A percentile compares a stretch with the other conserved stretches of the same genome.
Evolutionary conservation across 352 stramenopile species (phyloP).

Genomic region (Pythium dissotocum): DNA sequence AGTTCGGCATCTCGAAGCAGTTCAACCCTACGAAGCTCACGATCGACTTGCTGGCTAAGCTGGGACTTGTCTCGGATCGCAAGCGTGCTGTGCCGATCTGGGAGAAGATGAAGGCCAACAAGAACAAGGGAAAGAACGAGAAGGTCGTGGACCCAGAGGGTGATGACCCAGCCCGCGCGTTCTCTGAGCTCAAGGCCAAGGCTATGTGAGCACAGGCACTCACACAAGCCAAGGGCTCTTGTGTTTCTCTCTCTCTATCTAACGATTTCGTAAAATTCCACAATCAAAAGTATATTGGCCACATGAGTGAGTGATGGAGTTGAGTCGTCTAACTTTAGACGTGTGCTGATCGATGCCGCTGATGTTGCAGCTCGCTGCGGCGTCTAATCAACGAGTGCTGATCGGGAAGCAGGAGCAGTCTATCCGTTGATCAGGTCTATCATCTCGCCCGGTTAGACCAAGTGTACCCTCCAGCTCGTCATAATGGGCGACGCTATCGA

Average conservation of each 20-base stretch:
- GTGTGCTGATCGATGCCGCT: background rate
- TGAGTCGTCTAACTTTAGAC: conserved; percentile 4
- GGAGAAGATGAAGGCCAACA: conserved; percentile 86
- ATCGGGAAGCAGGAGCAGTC: background rate
- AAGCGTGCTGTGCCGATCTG: conserved; percentile 95
- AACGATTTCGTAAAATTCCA: conserved; percentile 3
- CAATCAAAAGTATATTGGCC: background rate
- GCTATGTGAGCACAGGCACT: conserved; percentile 38
- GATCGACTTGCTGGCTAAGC: conserved; percentile 91
- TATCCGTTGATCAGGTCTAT: background rate
- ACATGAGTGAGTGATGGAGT: background rate
- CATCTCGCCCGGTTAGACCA: background rate
- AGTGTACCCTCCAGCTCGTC: background rate
- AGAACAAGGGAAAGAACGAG: conserved; percentile 33
- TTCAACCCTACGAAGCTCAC: conserved; percentile 99
- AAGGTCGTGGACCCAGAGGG: conserved; percentile 49
- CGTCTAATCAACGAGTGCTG: background rate
- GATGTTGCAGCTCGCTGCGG: background rate
- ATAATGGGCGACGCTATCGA: conserved; percentile 61
- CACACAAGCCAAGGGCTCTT: background rate
- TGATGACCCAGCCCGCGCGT: conserved; percentile 51
- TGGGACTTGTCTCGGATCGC: conserved; percentile 93
- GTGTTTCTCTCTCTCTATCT: background rate
- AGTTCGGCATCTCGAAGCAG: conserved; percentile 95
- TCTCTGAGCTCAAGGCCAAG: conserved; percentile 73